Percentiles rank a stretch among this genome's conserved stretches.
These are phyloP conservation scores for Macrophomina phaseolina DNA, from an alignment of 2,329 filamentous ascomycete genomes.

Conservation along the genomic window DNA sequence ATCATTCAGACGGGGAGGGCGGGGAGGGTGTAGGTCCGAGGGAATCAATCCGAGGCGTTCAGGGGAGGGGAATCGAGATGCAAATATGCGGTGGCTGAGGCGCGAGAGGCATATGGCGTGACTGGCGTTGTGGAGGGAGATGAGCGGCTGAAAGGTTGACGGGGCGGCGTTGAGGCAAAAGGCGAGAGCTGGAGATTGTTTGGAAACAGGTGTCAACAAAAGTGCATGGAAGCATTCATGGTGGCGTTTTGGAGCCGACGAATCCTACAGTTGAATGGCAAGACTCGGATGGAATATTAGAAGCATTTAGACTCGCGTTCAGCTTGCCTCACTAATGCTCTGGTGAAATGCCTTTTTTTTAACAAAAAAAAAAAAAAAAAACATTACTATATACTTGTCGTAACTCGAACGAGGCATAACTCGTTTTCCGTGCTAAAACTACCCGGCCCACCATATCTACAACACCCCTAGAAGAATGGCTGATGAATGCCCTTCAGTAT, in stretches of 20 bases:
- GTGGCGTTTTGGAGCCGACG: neutral
- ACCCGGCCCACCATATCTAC: neutral
- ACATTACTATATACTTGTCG: slow-evolving; percentile 6
- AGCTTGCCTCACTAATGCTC: too few relatives aligned
- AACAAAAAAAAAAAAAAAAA: neutral
- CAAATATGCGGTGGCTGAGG: neutral
- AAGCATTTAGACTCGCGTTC: neutral
- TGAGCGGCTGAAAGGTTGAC: too few relatives aligned
- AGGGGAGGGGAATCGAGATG: neutral
- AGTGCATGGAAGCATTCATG: slow-evolving; percentile 9
- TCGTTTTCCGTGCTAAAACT: neutral
- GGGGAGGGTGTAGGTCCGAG: neutral
- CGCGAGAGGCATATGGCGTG: neutral
- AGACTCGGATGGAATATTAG: neutral
- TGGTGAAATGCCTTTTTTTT: neutral
- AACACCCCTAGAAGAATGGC: neutral
- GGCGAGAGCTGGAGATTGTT: neutral
- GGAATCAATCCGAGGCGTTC: neutral
- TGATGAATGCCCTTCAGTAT: neutral
- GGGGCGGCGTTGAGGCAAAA: slow-evolving; percentile 1
- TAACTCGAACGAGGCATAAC: slow-evolving; percentile 8
- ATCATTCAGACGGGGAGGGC: slow-evolving; percentile 90
- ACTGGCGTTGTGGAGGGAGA: neutral
- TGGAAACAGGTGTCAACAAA: neutral
- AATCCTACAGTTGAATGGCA: neutral